Base-by-base conservation (phyloP, 805 yeast genomes). In the Jamesozyma piceae region DNA sequence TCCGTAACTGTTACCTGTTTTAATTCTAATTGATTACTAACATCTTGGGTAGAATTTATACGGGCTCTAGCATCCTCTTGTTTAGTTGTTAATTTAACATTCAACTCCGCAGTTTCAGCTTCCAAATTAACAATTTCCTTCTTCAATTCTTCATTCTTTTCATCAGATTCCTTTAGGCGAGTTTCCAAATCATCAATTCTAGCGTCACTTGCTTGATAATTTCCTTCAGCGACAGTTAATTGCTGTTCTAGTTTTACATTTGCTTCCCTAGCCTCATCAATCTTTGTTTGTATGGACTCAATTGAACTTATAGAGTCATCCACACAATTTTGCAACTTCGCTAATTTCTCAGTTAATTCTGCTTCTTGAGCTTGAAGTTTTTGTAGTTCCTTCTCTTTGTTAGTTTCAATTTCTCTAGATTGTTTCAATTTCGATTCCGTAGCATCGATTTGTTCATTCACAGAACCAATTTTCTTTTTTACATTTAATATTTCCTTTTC, bases 161-260 rank as follows among this genome's bases (percentile, higher is more conserved):
- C 74, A 61, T 83, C 85, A 14, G 80, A 72, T 38, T 74, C 77
- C 41, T 80, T 85, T 37, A 80, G 66, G n/a, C 73, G 72, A 4
- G 71, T 59, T 52, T 82, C 82, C 40, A 80, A 65, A 33, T 73
- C 74, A 49, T 77, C 77, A 48, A 82, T 67, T 49, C 81, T 78
- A 0, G 77, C 60, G 44, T 84, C 84, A 37, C 78, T 72, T 5
- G 83, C 77, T 58, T 84, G 82, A 52, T 75, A 74, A 51, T 76
- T 82, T 13, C 94, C 95, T 60, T 88, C 95, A 2, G 85, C 74
- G 32, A 83, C 71, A 0, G 87, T 75, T 1, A 85, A 68, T 52
- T 86, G 87, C 41, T 85, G 77, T 49, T 81, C 69, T 49, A 88
- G 66, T 30, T 76, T 72, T 44, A 78, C 85, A n/a, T 39, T 43